phyloP scores from a whole-genome alignment of 1,139 yeast species.

The Ogataea hybrid region DNA sequence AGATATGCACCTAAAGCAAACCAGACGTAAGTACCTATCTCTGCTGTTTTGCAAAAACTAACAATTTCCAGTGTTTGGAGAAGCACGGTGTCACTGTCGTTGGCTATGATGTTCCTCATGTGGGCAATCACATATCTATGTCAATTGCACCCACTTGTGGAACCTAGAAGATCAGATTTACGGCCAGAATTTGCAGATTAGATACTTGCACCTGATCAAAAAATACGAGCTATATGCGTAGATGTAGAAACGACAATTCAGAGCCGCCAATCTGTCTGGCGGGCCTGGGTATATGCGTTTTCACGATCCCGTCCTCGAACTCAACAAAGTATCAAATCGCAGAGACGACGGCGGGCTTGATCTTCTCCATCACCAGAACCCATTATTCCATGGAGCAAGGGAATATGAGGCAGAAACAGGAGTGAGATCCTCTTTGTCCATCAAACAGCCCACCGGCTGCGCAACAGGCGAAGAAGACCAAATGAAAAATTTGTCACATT shows the following conservation, averaged over 20 bases:
- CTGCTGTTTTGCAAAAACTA: slow-evolving; percentile 1
- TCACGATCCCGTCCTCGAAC: slow-evolving; percentile 28
- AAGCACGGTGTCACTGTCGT: slow-evolving; percentile 75
- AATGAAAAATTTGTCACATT: background rate
- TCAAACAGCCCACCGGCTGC: slow-evolving; percentile 3
- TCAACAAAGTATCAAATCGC: slow-evolving; percentile 33
- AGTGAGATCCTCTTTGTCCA: slow-evolving; percentile 33
- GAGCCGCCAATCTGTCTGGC: slow-evolving; percentile 5
- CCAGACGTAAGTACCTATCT: slow-evolving; percentile 40
- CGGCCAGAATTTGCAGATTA: slow-evolving; percentile 63
- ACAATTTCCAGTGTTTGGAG: slow-evolving; percentile 67
- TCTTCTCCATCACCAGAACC: slow-evolving; percentile 74
- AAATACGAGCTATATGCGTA: slow-evolving; percentile 2
- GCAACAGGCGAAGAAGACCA: slow-evolving; percentile 1
- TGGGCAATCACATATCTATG: slow-evolving; percentile 90
- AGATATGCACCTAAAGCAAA: slow-evolving; percentile 49
- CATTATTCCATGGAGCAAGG: slow-evolving; percentile 48
- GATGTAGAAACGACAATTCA: slow-evolving; percentile 7
- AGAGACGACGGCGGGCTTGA: slow-evolving; percentile 44
- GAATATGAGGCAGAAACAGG: slow-evolving; percentile 76
- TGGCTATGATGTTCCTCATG: slow-evolving; percentile 90
- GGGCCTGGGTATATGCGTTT: slow-evolving; percentile 12
- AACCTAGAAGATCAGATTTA: slow-evolving; percentile 74
- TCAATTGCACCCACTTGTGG: slow-evolving; percentile 79
- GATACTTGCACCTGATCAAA: slow-evolving; percentile 1